Percentiles rank a stretch among this genome's conserved stretches.
Evolutionary conservation across 176 grass and related monocot species (phyloP).

Genomic region (Microstegium vimineum): DNA sequence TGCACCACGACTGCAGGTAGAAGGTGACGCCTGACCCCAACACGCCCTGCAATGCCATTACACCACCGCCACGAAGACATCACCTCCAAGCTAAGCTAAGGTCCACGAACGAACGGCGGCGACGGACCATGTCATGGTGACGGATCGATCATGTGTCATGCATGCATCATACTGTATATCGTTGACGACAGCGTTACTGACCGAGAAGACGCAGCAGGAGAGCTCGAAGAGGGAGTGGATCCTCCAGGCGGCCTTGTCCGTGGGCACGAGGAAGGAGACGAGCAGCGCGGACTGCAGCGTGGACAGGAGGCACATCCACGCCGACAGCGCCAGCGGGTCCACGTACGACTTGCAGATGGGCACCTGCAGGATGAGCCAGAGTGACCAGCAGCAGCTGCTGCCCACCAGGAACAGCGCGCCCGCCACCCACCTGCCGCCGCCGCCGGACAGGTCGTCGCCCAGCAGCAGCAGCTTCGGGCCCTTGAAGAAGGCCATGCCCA

Average conservation of each 20-base stretch:
- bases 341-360: conserved; percentile 64
- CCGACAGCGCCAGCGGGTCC: conserved; percentile 56
- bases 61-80: not conserved
- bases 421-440: conserved; percentile 24
- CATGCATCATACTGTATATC: too few relatives aligned
- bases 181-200: not conserved
- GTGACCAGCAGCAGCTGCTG: conserved; percentile 63
- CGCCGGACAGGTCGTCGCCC: not conserved
- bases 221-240: conserved; percentile 47
- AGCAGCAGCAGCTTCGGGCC: conserved; percentile 49
- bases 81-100: too few relatives aligned
- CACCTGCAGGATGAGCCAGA: conserved; percentile 78
- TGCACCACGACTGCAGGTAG: conserved; percentile 73
- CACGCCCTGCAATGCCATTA: conserved; percentile 28
- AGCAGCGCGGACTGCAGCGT: conserved; percentile 38
- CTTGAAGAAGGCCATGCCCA: conserved; percentile 62
- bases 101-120: too few relatives aligned
- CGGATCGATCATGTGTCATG: too few relatives aligned
- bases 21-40: conserved; percentile 60
- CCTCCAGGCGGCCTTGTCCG: conserved; percentile 33
- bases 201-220: conserved; percentile 47
- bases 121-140: too few relatives aligned
- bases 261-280: conserved; percentile 35
- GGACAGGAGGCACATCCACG: conserved; percentile 71
- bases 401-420: conserved; percentile 44